Percentiles rank a stretch among this genome's conserved stretches.
Conservation (phyloP, 2,329 filamentous ascomycete species). For the Diaporthe citri region DNA sequence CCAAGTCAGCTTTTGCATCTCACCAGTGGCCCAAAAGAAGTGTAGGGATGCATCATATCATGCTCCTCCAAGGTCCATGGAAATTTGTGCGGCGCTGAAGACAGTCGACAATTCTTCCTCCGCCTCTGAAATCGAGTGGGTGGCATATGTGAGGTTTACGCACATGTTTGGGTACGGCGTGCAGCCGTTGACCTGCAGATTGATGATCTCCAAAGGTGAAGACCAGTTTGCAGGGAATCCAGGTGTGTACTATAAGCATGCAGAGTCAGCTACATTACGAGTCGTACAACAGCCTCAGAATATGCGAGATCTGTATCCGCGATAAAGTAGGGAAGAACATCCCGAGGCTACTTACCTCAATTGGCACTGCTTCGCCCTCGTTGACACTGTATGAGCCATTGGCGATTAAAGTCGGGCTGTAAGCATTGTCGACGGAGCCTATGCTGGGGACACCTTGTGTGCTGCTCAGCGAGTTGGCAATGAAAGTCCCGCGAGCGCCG, state of each 20-base stretch:
- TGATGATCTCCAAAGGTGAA: slow-evolving; percentile 28
- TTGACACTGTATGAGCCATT: slow-evolving; percentile 28
- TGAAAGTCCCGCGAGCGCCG: slow-evolving; percentile 15
- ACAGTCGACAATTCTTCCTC: too few species aligned
- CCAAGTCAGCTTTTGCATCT: not conserved
- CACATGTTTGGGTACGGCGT: slow-evolving; percentile 21
- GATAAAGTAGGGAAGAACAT: not conserved
- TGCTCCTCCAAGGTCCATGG: not conserved
- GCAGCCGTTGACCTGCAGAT: slow-evolving; percentile 26
- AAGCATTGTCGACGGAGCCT: slow-evolving; percentile 31
- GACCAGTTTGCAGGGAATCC: slow-evolving; percentile 35
- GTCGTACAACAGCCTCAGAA: too few species aligned
- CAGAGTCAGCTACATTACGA: not conserved
- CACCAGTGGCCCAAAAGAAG: too few species aligned
- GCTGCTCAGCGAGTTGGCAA: slow-evolving; percentile 25
- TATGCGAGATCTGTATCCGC: not conserved
- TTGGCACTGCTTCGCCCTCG: slow-evolving; percentile 21
- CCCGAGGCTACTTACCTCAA: not conserved
- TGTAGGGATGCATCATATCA: too few species aligned
- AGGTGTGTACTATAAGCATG: slow-evolving; percentile 1
- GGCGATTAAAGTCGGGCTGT: slow-evolving; percentile 21
- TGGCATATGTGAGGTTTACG: not conserved
- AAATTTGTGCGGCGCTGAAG: too few species aligned
- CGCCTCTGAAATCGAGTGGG: too few species aligned
- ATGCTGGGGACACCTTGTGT: slow-evolving; percentile 29